Conservation (phyloP, 768 basidiomycete species). For the Cyathus striatus region DNA sequence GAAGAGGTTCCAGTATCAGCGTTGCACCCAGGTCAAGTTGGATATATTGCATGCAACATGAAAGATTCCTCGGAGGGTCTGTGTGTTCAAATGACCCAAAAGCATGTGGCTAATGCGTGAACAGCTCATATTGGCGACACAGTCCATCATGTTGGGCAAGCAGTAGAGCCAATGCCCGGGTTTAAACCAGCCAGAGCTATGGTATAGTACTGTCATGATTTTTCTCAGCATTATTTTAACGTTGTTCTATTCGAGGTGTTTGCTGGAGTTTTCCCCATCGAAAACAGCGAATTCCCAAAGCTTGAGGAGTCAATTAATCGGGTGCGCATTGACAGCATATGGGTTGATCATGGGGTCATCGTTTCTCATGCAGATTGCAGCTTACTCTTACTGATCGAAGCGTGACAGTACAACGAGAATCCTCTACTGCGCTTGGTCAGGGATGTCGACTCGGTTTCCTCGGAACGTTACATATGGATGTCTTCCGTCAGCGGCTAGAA, state of each 20-base stretch:
- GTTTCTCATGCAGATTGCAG: constrained; percentile 27
- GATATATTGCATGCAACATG: constrained; percentile 94
- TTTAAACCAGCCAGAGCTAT: constrained; percentile 93
- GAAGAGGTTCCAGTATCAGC: constrained; percentile 73
- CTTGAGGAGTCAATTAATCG: constrained; percentile 94
- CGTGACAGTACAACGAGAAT: constrained; percentile 87
- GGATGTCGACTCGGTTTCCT: constrained; percentile 94
- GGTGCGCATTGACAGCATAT: constrained; percentile 35
- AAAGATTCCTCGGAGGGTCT: constrained; percentile 92
- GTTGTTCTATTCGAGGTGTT: constrained; percentile 55
- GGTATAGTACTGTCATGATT: constrained; percentile 39
- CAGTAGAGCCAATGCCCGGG: constrained; percentile 80
- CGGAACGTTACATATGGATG: constrained; percentile 95
- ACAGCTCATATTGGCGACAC: constrained; percentile 94
- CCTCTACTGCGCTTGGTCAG: constrained; percentile 91
- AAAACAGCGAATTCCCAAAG: constrained; percentile 86
- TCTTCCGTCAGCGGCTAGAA: constrained; percentile 91
- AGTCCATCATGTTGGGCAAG: constrained; percentile 66
- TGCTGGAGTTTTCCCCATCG: constrained; percentile 91
- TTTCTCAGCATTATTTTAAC: neutral
- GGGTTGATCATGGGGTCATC: neutral
- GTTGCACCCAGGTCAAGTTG: constrained; percentile 77
- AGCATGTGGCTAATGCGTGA: too few species aligned
- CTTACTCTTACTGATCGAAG: constrained; percentile 83
- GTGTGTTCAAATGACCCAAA: too few species aligned